These are phyloP conservation scores for Penicillium sp. DNA, from an alignment of 2,329 filamentous ascomycete species.

Conservation along the genomic window DNA sequence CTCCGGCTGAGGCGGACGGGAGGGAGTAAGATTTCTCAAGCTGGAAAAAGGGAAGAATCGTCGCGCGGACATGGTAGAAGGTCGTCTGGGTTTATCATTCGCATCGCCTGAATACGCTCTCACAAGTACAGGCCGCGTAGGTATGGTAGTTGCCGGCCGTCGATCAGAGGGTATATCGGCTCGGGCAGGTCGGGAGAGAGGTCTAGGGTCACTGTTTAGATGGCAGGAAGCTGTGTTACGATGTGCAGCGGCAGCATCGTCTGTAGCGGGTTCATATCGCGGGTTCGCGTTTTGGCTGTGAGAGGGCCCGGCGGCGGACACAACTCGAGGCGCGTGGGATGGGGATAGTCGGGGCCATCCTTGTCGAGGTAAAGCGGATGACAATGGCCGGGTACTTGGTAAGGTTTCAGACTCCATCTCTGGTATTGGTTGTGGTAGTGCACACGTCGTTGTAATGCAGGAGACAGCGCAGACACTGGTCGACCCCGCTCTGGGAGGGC, in stretches of 20 bases:
- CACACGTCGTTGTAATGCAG: conserved; percentile 16
- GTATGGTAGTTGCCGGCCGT: conserved; percentile 25
- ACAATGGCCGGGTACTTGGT: conserved; percentile 28
- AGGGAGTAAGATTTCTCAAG: conserved; percentile 17
- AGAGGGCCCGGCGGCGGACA: conserved; percentile 21
- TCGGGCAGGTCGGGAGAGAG: conserved; percentile 27
- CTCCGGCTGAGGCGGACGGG: conserved; percentile 21
- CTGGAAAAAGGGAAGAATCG: conserved; percentile 33
- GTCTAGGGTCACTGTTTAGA: conserved; percentile 29
- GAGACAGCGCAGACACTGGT: conserved; percentile 17
- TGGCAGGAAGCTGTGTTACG: conserved; percentile 36
- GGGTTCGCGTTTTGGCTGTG: conserved; percentile 16
- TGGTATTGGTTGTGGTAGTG: background rate
- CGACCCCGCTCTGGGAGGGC: conserved; percentile 20
- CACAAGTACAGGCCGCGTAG: conserved; percentile 46
- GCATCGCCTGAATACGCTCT: conserved; percentile 43
- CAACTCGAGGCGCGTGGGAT: conserved; percentile 25
- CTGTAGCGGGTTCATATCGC: conserved; percentile 27
- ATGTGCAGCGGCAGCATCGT: conserved; percentile 30
- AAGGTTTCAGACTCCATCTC: conserved; percentile 37
- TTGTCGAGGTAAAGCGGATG: conserved; percentile 32
- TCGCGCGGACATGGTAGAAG: conserved; percentile 35
- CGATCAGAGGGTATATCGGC: conserved; percentile 24
- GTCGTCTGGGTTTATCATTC: conserved; percentile 27
- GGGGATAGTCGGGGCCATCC: conserved; percentile 32